Evolutionary conservation across 202 grass and related monocot genomes (phyloP).

Genomic region (Hordeum pubiflorum): DNA sequence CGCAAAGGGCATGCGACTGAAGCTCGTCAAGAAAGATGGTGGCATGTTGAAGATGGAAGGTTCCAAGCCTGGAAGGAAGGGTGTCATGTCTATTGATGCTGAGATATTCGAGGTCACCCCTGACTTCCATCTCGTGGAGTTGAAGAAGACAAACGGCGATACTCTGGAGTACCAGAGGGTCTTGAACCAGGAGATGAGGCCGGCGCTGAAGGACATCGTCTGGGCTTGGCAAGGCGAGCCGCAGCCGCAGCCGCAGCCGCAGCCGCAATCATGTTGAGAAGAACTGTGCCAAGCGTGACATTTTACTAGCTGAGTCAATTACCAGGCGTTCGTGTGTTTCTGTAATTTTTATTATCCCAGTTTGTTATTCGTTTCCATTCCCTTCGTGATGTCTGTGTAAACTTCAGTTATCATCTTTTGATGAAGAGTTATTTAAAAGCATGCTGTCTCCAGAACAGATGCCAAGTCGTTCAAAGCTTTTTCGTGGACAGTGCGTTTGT

Average conservation of each 20-base stretch:
- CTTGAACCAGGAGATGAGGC: conserved; percentile 71
- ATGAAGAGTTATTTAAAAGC: conserved; percentile 10
- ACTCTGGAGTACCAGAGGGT: conserved; percentile 78
- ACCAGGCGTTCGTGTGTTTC: conserved; percentile 1
- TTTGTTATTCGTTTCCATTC: neutral
- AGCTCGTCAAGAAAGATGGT: conserved; percentile 86
- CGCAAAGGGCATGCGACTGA: conserved; percentile 55
- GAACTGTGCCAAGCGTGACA: neutral
- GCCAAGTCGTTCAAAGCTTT: neutral
- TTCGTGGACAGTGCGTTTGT: neutral
- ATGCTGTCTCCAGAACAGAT: neutral
- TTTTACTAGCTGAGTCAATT: neutral
- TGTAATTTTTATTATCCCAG: neutral
- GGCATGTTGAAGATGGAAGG: conserved; percentile 81
- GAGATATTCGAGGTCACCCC: conserved; percentile 96
- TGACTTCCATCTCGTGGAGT: conserved; percentile 75
- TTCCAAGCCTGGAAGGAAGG: conserved; percentile 66
- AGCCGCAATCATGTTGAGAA: conserved; percentile 10
- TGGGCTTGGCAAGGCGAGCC: conserved; percentile 97
- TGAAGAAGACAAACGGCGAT: conserved; percentile 78
- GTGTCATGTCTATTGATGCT: conserved; percentile 63
- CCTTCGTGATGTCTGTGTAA: conserved; percentile 1
- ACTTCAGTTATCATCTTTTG: neutral
- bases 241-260: conserved; percentile 13
- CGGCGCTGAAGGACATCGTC: conserved; percentile 78